Conservation (phyloP, 2,329 filamentous ascomycete genomes). For the Hypoxylon sp. region DNA sequence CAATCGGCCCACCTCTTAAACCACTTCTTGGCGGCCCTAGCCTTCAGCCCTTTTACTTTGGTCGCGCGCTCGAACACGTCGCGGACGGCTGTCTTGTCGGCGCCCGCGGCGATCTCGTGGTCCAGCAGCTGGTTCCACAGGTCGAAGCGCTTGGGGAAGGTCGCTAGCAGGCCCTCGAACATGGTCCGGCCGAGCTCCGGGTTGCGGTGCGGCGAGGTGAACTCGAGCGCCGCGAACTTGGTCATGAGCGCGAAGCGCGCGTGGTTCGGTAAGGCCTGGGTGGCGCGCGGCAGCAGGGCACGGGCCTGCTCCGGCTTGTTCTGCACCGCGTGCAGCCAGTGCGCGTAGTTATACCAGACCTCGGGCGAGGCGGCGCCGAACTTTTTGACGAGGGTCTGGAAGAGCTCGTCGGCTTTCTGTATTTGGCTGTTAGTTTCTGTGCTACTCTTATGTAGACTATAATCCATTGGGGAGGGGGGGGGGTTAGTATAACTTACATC, state of each 20-base stretch:
- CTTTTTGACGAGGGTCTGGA: conserved; percentile 88
- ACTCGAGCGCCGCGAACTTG: conserved; percentile 93
- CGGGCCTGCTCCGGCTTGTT: conserved; percentile 79
- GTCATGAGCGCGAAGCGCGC: conserved; percentile 78
- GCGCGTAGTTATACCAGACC: conserved; percentile 94
- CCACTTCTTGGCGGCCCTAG: conserved; percentile 84
- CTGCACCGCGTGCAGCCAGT: conserved; percentile 84
- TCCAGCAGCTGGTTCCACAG: conserved; percentile 94
- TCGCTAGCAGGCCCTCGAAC: conserved; percentile 86
- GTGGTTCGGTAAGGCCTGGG: conserved; percentile 80
- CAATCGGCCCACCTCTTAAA: conserved; percentile 94
- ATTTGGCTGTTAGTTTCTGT: conserved; percentile 49
- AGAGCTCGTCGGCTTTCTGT: conserved; percentile 88
- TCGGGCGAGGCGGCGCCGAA: conserved; percentile 82
- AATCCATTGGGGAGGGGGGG: not conserved
- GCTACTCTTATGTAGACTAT: conserved; percentile 3
- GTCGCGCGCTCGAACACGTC: conserved; percentile 85
- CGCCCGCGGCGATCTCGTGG: conserved; percentile 74
- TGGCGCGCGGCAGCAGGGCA: conserved; percentile 82
- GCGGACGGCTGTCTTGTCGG: conserved; percentile 68
- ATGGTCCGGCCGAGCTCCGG: conserved; percentile 93
- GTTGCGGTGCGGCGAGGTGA: conserved; percentile 83
- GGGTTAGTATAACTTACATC: conserved; percentile 78
- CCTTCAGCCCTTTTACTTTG: conserved; percentile 77
- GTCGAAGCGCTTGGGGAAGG: conserved; percentile 89